Conservation (phyloP, 768 basidiomycete genomes). For the Cubamyces sp. region DNA sequence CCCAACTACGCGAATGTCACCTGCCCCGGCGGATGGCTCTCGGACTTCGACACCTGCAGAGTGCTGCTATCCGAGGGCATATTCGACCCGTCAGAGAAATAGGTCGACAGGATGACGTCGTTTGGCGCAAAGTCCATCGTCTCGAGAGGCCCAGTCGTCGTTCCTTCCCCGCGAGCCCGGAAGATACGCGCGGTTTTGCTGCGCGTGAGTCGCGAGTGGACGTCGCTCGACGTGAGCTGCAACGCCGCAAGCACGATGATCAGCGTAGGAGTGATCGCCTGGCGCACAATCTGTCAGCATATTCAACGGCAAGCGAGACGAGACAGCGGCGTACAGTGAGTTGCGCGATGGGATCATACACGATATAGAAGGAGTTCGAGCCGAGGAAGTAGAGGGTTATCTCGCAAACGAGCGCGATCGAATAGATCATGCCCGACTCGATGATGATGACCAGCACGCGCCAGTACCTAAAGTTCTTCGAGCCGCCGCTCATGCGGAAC, state of each 20-base stretch:
- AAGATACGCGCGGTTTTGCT: slow-evolving; percentile 11
- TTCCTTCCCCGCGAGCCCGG: slow-evolving; percentile 10
- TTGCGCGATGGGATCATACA: slow-evolving; percentile 44
- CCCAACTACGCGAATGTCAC: too few relatives aligned
- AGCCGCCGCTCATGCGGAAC: slow-evolving; percentile 27
- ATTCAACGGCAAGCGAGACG: background rate
- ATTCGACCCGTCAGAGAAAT: background rate
- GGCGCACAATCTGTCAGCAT: background rate
- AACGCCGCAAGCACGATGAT: slow-evolving; percentile 38
- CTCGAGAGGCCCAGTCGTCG: slow-evolving; percentile 21
- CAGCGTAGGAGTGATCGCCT: slow-evolving; percentile 39
- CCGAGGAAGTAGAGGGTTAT: slow-evolving; percentile 40
- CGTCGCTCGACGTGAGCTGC: slow-evolving; percentile 34
- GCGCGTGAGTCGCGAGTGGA: slow-evolving; percentile 32
- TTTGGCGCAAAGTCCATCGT: slow-evolving; percentile 26
- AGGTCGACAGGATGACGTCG: slow-evolving; percentile 3
- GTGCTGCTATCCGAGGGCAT: too few relatives aligned
- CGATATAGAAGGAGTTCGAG: slow-evolving; percentile 41
- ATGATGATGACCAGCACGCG: slow-evolving; percentile 35
- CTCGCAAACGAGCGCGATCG: slow-evolving; percentile 38
- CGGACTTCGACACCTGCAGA: background rate
- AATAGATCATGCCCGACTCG: slow-evolving; percentile 40
- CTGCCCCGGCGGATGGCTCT: background rate
- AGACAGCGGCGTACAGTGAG: slow-evolving; percentile 26
- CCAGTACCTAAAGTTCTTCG: slow-evolving; percentile 31